Conservation (phyloP, 2,329 filamentous ascomycete genomes). For the Endoconidiophora laricicola region DNA sequence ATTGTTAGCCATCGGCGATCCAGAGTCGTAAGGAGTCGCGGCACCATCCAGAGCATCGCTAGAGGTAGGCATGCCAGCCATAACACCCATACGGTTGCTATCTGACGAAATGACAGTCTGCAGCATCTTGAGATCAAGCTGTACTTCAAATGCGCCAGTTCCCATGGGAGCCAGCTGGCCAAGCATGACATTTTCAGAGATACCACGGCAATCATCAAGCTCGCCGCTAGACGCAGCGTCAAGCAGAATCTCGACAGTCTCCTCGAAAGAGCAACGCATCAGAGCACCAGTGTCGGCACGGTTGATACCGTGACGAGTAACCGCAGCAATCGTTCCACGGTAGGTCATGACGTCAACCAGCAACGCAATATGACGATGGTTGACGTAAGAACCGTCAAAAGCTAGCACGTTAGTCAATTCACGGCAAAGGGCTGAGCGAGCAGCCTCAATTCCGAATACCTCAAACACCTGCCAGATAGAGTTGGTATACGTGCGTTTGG, state of each 20-base stretch:
- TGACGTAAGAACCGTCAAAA: constrained; percentile 98
- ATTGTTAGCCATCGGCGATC: constrained; percentile 60
- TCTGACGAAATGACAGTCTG: constrained; percentile 77
- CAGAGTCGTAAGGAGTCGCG: constrained; percentile 85
- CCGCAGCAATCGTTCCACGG: constrained; percentile 81
- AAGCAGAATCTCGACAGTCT: constrained; percentile 94
- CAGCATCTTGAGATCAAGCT: constrained; percentile 87
- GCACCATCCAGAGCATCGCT: constrained; percentile 62
- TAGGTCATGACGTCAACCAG: constrained; percentile 97
- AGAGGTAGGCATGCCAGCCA: constrained; percentile 64
- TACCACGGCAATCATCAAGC: constrained; percentile 91
- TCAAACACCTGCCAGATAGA: constrained; percentile 89
- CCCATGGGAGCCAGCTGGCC: constrained; percentile 95
- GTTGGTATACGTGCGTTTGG: constrained; percentile 78
- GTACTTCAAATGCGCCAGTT: constrained; percentile 87
- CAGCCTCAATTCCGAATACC: constrained; percentile 92
- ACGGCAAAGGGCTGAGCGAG: constrained; percentile 67
- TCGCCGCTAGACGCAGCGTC: constrained; percentile 91
- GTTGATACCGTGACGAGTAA: constrained; percentile 97
- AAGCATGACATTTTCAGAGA: constrained; percentile 97
- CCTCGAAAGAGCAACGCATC: constrained; percentile 99
- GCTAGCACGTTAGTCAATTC: constrained; percentile 87
- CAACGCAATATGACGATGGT: constrained; percentile 89
- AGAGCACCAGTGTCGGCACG: constrained; percentile 91
- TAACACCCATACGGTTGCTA: constrained; percentile 70